These are phyloP conservation scores for Apiospora marii DNA, from an alignment of 2,329 filamentous ascomycete species.

Conservation along the genomic window DNA sequence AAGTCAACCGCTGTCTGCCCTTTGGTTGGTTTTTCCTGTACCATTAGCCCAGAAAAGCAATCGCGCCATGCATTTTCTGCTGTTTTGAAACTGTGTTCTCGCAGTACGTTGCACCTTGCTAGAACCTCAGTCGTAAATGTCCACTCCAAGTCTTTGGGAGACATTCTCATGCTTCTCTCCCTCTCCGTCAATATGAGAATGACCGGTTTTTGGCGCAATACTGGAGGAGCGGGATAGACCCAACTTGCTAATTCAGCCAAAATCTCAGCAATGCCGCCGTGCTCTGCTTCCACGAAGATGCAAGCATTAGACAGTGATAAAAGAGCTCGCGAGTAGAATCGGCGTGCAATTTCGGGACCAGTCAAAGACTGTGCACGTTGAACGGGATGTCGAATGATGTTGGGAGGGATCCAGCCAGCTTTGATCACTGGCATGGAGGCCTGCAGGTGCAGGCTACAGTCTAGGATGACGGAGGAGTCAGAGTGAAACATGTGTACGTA, in stretches of 20 bases:
- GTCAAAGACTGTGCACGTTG: not conserved
- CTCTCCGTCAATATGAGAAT: slow-evolving; percentile 15
- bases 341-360: too few species aligned
- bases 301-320: not conserved
- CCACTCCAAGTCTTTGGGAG: not conserved
- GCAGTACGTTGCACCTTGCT: not conserved
- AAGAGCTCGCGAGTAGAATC: too few species aligned
- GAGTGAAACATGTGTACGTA: not conserved
- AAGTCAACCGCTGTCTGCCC: not conserved
- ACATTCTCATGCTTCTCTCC: slow-evolving; percentile 1
- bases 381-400: not conserved
- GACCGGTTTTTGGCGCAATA: slow-evolving; percentile 8
- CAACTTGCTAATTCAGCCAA: slow-evolving; percentile 12
- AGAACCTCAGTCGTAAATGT: not conserved
- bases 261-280: not conserved
- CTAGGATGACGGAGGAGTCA: not conserved
- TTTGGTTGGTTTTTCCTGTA: slow-evolving; percentile 1
- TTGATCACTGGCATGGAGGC: slow-evolving; percentile 1
- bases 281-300: not conserved
- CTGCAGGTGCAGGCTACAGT: not conserved
- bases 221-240: not conserved
- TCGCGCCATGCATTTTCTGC: not conserved
- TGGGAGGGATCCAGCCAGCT: not conserved
- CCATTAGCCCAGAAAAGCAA: not conserved
- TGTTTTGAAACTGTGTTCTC: too few species aligned